Percentiles rank a stretch among this genome's conserved stretches.
phyloP scores from a whole-genome alignment of 257 asterid species.

The Sherardia arvensis region DNA sequence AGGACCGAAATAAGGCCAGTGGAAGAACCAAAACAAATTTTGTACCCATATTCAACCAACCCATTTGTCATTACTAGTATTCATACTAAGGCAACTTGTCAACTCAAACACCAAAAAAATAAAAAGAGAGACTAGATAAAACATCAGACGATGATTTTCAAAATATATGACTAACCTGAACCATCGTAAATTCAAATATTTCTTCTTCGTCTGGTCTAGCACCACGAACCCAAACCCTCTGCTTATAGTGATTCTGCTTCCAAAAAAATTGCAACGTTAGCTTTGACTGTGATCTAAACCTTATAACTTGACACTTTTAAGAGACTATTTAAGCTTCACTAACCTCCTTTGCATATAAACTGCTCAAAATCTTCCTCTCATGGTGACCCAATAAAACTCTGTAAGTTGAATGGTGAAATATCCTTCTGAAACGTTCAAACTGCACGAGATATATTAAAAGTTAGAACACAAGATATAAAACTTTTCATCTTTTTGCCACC shows the following conservation, averaged over 20 bases:
- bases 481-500: background rate
- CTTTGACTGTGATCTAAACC: too few relatives aligned
- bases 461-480: background rate
- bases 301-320: background rate
- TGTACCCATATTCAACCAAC: background rate
- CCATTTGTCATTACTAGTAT: background rate
- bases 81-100: background rate
- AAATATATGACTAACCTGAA: conserved; percentile 46
- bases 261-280: background rate
- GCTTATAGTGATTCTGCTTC: conserved; percentile 60
- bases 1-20: background rate
- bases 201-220: conserved; percentile 94
- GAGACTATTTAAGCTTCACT: conserved; percentile 10
- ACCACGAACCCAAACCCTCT: conserved; percentile 82
- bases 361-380: conserved; percentile 82
- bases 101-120: background rate
- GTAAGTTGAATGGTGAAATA: conserved; percentile 89
- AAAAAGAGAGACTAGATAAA: too few relatives aligned
- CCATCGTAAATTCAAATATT: conserved; percentile 69
- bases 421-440: conserved; percentile 91
- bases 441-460: conserved; percentile 20
- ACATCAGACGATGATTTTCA: background rate
- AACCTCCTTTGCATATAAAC: conserved; percentile 75
- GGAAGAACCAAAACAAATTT: background rate
- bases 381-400: conserved; percentile 78